Conservation (phyloP, 257 asterid species). For the Schizonepeta tenuifolia region DNA sequence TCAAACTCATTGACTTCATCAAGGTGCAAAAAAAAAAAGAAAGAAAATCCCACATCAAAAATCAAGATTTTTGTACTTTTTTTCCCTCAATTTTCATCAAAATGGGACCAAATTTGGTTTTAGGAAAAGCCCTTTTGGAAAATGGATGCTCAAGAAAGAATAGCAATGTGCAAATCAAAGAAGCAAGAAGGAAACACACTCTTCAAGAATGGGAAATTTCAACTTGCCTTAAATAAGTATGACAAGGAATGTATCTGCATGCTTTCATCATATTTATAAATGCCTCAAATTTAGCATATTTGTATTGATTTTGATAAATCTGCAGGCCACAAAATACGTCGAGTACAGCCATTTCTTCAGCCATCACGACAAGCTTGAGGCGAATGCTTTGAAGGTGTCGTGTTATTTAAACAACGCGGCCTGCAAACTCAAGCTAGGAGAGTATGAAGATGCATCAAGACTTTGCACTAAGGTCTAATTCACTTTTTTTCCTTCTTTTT, state of each 20-base stretch:
- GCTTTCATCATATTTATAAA: neutral
- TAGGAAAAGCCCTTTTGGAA: constrained; percentile 74
- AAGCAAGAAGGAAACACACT: constrained; percentile 55
- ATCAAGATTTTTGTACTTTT: neutral
- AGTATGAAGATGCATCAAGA: constrained; percentile 48
- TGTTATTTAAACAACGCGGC: constrained; percentile 68
- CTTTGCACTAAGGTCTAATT: constrained; percentile 54
- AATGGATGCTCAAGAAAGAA: constrained; percentile 56
- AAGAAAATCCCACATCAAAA: neutral
- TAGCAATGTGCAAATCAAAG: constrained; percentile 42
- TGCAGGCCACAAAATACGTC: constrained; percentile 57
- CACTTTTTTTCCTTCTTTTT: neutral
- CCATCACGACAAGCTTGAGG: constrained; percentile 41
- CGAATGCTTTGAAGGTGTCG: constrained; percentile 38
- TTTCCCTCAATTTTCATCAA: neutral
- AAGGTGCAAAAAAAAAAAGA: constrained; percentile 50
- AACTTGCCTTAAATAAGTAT: constrained; percentile 59
- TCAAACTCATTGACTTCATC: constrained; percentile 54
- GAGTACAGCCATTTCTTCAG: constrained; percentile 55
- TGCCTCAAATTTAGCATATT: constrained; percentile 12
- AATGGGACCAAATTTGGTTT: neutral
- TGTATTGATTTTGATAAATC: neutral
- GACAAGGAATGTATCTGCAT: constrained; percentile 58
- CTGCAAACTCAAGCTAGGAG: constrained; percentile 57
- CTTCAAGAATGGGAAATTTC: constrained; percentile 52